phyloP scores from a whole-genome alignment of 1,139 yeast genomes.

The Nadsonia starkeyi-henricii region DNA sequence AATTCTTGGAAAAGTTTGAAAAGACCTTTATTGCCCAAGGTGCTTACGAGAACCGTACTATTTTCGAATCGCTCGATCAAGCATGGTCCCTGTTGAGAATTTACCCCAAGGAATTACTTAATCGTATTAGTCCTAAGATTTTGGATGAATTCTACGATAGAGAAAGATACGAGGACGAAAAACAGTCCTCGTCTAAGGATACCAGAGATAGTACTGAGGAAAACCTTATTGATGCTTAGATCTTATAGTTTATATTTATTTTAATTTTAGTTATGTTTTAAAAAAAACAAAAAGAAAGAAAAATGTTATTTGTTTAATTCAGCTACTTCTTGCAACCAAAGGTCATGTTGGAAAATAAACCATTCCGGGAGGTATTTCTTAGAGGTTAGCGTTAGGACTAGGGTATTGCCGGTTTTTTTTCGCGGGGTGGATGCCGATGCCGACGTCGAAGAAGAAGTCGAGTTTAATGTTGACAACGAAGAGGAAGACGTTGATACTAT shows the following conservation, averaged over 20 bases:
- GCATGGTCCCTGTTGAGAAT: slow-evolving; percentile 98
- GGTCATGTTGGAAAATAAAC: slow-evolving; percentile 48
- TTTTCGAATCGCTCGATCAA: slow-evolving; percentile 89
- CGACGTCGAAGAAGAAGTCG: slow-evolving; percentile 14
- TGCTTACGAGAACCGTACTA: slow-evolving; percentile 86
- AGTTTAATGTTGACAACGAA: no score
- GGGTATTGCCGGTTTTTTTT: slow-evolving; percentile 12
- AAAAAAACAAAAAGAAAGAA: no score
- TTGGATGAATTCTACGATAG: slow-evolving; percentile 90
- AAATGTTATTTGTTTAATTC: slow-evolving; percentile 4
- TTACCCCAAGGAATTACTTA: slow-evolving; percentile 96
- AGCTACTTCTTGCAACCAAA: slow-evolving; percentile 38
- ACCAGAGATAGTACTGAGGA: slow-evolving; percentile 23
- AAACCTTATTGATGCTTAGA: slow-evolving; percentile 40
- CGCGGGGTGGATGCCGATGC: slow-evolving; percentile 6
- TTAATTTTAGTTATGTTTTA: no score
- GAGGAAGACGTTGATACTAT: no score
- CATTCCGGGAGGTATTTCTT: slow-evolving; percentile 50
- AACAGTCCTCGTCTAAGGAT: slow-evolving; percentile 21
- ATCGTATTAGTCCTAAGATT: slow-evolving; percentile 96
- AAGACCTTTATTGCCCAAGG: slow-evolving; percentile 92
- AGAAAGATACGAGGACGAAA: slow-evolving; percentile 32
- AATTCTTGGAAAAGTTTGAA: slow-evolving; percentile 94
- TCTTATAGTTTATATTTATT: slow-evolving; percentile 1
- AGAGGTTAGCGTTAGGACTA: slow-evolving; percentile 37